Evolutionary conservation across 2,329 filamentous ascomycete species (phyloP).

Genomic region (Trichoderma asperellum): DNA sequence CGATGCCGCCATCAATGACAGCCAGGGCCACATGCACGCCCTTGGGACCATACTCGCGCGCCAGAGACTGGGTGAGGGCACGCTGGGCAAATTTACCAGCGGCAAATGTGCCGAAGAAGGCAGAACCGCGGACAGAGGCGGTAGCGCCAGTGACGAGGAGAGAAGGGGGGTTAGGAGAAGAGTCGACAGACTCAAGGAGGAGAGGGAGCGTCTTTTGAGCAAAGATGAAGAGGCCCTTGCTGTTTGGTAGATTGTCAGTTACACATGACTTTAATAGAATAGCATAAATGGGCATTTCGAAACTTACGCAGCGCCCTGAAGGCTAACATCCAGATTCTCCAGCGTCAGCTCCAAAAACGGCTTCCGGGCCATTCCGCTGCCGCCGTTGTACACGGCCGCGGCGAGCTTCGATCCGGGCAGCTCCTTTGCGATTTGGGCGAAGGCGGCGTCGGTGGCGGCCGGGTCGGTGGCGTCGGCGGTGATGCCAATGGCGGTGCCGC

Average conservation of each 20-base stretch:
- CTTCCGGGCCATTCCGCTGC: constrained; percentile 54
- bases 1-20: constrained; percentile 83
- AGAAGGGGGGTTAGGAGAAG: constrained; percentile 67
- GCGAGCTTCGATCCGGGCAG: constrained; percentile 59
- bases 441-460: constrained; percentile 56
- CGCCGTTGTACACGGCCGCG: constrained; percentile 74
- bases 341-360: constrained; percentile 61
- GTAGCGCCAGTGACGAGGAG: constrained; percentile 88
- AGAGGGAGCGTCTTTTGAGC: constrained; percentile 72
- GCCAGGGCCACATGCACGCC: constrained; percentile 84
- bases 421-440: constrained; percentile 64
- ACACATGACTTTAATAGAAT: not conserved
- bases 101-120: constrained; percentile 71
- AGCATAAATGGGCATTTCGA: not conserved
- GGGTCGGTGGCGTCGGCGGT: constrained; percentile 54
- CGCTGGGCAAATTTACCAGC: constrained; percentile 80
- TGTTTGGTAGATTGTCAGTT: constrained; percentile 35
- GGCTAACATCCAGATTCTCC: constrained; percentile 54
- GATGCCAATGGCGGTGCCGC: constrained; percentile 73
- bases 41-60: constrained; percentile 81
- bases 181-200: constrained; percentile 63
- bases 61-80: constrained; percentile 73
- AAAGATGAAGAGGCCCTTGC: constrained; percentile 75
- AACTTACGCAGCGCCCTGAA: constrained; percentile 55
- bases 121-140: constrained; percentile 73